phyloP scores from a whole-genome alignment of 768 basidiomycete species.

The Trametes punicea region DNA sequence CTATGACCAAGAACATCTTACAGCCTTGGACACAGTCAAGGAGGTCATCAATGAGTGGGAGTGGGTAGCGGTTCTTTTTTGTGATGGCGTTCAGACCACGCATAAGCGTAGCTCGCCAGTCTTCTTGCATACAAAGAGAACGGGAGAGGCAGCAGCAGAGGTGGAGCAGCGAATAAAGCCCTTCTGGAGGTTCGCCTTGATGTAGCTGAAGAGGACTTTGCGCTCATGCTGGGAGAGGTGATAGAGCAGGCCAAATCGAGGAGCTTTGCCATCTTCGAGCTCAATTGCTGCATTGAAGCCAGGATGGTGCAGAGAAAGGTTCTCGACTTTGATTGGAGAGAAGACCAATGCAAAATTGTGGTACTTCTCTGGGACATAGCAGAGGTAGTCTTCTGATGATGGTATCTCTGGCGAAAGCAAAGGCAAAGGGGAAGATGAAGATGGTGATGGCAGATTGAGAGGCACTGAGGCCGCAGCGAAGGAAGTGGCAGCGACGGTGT shows the following conservation, averaged over 20 bases:
- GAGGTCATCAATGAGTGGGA: no score
- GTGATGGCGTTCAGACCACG: no score
- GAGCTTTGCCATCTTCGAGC: constrained; percentile 27
- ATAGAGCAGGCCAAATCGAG: constrained; percentile 33
- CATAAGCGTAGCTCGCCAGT: constrained; percentile 24
- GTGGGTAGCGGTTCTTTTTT: no score
- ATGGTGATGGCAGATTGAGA: not conserved
- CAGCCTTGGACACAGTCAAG: no score
- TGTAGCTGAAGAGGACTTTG: constrained; percentile 32
- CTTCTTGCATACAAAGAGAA: constrained; percentile 30
- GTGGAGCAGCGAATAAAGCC: constrained; percentile 31
- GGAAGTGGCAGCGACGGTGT: not conserved
- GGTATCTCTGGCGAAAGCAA: not conserved
- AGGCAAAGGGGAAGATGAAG: not conserved
- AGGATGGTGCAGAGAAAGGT: constrained; percentile 2
- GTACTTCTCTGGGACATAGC: constrained; percentile 9
- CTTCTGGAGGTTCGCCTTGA: constrained; percentile 34
- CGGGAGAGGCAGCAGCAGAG: constrained; percentile 26
- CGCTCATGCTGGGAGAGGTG: constrained; percentile 32
- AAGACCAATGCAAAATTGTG: constrained; percentile 24
- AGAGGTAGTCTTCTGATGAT: not conserved
- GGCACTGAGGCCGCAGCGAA: not conserved
- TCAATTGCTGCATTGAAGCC: constrained; percentile 27
- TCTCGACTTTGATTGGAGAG: constrained; percentile 5
- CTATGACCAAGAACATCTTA: no score